Evolutionary conservation across 192 early-diverging fungal genomes (phyloP).

Genomic region (Entomortierella lignicola): DNA sequence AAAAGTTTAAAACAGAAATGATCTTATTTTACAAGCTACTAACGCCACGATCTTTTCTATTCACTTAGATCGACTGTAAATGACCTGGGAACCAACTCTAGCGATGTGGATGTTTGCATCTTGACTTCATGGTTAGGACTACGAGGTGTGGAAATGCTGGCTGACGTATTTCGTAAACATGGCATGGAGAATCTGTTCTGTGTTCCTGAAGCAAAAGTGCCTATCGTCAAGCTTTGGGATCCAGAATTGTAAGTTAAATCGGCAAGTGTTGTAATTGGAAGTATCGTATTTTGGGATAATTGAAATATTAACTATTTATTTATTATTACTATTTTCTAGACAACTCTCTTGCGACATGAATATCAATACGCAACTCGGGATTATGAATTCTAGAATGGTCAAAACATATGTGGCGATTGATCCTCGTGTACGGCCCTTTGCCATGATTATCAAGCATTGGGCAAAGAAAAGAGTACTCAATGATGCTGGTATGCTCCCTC

Average conservation of each 20-base stretch:
- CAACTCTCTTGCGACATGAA: conserved; percentile 91
- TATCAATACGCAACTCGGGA: conserved; percentile 91
- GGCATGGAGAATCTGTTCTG: conserved; percentile 85
- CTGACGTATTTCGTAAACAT: conserved; percentile 77
- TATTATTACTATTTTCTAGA: conserved; percentile 50
- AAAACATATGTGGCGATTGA: conserved; percentile 91
- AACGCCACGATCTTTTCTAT: neutral
- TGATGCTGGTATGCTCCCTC: conserved; percentile 76
- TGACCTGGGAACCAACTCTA: conserved; percentile 82
- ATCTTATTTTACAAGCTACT: too few relatives aligned
- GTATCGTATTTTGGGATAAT: too few relatives aligned
- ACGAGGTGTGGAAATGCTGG: conserved; percentile 80
- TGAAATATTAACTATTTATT: neutral
- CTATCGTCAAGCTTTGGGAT: conserved; percentile 94
- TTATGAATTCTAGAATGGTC: conserved; percentile 92
- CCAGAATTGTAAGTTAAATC: conserved; percentile 67
- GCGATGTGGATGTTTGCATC: conserved; percentile 94
- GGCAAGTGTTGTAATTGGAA: too few relatives aligned
- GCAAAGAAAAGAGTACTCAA: conserved; percentile 86
- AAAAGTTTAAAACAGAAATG: too few relatives aligned
- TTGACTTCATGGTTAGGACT: conserved; percentile 88
- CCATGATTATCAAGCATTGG: conserved; percentile 95
- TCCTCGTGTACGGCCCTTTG: conserved; percentile 86
- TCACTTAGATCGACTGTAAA: conserved; percentile 83
- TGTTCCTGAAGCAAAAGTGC: conserved; percentile 89